Evolutionary conservation across 768 basidiomycete species (phyloP).

Genomic region (Calocybe indica): DNA sequence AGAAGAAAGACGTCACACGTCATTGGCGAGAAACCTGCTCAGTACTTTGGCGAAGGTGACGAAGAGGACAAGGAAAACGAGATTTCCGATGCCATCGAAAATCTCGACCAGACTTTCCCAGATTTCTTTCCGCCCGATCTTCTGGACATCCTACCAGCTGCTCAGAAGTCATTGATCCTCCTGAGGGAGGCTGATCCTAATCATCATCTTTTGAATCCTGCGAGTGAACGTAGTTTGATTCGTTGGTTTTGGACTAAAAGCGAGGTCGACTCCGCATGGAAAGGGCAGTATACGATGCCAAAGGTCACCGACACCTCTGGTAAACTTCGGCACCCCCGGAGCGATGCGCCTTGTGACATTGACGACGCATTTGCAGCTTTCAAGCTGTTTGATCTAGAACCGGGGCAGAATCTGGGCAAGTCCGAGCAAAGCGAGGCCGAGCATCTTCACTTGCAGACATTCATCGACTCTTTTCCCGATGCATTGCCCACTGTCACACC

Average conservation of each 20-base stretch:
- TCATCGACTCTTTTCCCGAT: constrained; percentile 54
- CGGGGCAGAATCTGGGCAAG: constrained; percentile 32
- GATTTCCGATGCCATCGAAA: constrained; percentile 28
- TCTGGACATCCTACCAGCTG: constrained; percentile 50
- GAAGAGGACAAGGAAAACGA: constrained; percentile 35
- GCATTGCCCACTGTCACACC: constrained; percentile 59
- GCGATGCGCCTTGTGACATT: neutral
- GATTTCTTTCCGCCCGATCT: constrained; percentile 53
- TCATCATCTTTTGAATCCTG: constrained; percentile 45
- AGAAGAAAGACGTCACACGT: constrained; percentile 18
- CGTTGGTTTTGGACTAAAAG: constrained; percentile 61
- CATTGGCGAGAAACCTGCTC: constrained; percentile 18
- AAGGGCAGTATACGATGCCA: constrained; percentile 9
- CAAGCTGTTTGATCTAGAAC: constrained; percentile 60
- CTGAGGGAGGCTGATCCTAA: constrained; percentile 59
- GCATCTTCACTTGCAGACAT: constrained; percentile 17
- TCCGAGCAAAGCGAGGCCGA: constrained; percentile 1
- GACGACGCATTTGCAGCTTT: constrained; percentile 36
- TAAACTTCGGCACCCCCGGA: too few species aligned
- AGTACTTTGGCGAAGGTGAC: constrained; percentile 28
- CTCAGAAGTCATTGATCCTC: constrained; percentile 63
- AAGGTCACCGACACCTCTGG: too few species aligned
- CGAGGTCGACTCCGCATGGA: constrained; percentile 48
- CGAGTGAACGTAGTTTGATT: constrained; percentile 20
- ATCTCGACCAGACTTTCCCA: constrained; percentile 45